Conservation (phyloP, 1,284 basidiomycete species). For the Pseudozyma tsukubaensis region DNA sequence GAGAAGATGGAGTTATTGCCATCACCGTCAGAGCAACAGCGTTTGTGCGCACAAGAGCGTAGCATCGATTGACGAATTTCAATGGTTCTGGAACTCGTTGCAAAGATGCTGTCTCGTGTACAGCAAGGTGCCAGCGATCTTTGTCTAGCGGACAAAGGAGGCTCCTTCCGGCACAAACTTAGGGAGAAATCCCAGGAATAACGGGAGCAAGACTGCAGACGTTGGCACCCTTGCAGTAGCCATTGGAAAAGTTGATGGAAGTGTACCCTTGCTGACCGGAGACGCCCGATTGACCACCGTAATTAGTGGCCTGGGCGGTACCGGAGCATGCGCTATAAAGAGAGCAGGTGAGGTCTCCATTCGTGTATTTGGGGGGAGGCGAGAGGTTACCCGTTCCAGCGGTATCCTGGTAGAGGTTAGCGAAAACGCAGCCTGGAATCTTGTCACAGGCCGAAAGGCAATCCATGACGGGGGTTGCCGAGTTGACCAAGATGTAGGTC, state of each 20-base stretch:
- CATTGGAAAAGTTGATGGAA: slow-evolving; percentile 41
- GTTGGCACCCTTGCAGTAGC: slow-evolving; percentile 48
- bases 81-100: too few species aligned
- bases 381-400: slow-evolving; percentile 15
- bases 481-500: slow-evolving; percentile 43
- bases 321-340: slow-evolving; percentile 44
- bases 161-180: too few species aligned
- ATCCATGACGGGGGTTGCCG: slow-evolving; percentile 12
- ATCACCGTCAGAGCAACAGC: too few species aligned
- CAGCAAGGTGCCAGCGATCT: slow-evolving; percentile 11
- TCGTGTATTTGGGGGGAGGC: slow-evolving; percentile 35
- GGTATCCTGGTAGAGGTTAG: slow-evolving; percentile 54
- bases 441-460: slow-evolving; percentile 41
- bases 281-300: slow-evolving; percentile 50
- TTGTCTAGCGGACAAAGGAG: slow-evolving; percentile 8
- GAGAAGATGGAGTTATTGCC: too few species aligned
- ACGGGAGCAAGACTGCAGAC: too few species aligned
- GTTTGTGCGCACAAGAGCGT: too few species aligned
- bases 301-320: slow-evolving; percentile 38
- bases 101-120: too few species aligned
- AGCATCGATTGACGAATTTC: background rate
- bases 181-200: too few species aligned
- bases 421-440: slow-evolving; percentile 31
- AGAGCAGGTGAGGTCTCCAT: slow-evolving; percentile 45
- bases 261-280: slow-evolving; percentile 52